Evolutionary conservation across 2,329 filamentous ascomycete species (phyloP).

Genomic region (Colletotrichum cereale): DNA sequence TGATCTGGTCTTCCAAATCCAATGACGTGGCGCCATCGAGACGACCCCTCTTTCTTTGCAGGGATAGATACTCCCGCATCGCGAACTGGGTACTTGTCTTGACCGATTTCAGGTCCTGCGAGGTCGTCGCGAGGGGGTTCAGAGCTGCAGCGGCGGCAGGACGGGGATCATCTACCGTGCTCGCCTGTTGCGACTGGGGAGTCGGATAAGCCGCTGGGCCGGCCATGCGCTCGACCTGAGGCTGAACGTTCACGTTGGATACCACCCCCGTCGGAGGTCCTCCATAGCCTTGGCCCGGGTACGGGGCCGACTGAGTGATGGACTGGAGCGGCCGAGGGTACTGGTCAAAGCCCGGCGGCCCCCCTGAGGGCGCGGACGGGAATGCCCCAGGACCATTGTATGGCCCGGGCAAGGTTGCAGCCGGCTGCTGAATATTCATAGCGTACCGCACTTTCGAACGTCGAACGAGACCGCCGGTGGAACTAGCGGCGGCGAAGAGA

Average conservation of each 20-base stretch:
- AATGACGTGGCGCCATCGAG: slow-evolving; percentile 48
- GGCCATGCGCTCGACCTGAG: slow-evolving; percentile 29
- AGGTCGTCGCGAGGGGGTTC: slow-evolving; percentile 39
- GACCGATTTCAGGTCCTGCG: slow-evolving; percentile 49
- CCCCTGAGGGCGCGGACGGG: slow-evolving; percentile 13
- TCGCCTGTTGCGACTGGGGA: slow-evolving; percentile 22
- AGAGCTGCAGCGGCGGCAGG: slow-evolving; percentile 26
- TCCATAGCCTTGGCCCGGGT: slow-evolving; percentile 16
- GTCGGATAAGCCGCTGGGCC: slow-evolving; percentile 31
- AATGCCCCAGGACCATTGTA: slow-evolving; percentile 28
- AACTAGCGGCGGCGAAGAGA: slow-evolving; percentile 26
- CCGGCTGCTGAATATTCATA: slow-evolving; percentile 31
- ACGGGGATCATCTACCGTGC: slow-evolving; percentile 20
- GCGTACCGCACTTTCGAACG: not conserved
- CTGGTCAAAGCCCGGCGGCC: slow-evolving; percentile 12
- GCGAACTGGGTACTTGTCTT: slow-evolving; percentile 52
- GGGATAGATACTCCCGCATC: slow-evolving; percentile 51
- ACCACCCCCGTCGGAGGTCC: slow-evolving; percentile 13
- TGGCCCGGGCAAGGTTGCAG: slow-evolving; percentile 10
- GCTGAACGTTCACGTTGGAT: slow-evolving; percentile 12
- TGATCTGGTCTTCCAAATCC: slow-evolving; percentile 58
- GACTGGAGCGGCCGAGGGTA: slow-evolving; percentile 18
- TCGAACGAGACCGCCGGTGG: not conserved
- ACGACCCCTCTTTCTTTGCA: slow-evolving; percentile 49
- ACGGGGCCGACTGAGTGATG: slow-evolving; percentile 3